Base-by-base conservation (phyloP, 2,329 filamentous ascomycete species). In the Rhynchosporium secalis region DNA sequence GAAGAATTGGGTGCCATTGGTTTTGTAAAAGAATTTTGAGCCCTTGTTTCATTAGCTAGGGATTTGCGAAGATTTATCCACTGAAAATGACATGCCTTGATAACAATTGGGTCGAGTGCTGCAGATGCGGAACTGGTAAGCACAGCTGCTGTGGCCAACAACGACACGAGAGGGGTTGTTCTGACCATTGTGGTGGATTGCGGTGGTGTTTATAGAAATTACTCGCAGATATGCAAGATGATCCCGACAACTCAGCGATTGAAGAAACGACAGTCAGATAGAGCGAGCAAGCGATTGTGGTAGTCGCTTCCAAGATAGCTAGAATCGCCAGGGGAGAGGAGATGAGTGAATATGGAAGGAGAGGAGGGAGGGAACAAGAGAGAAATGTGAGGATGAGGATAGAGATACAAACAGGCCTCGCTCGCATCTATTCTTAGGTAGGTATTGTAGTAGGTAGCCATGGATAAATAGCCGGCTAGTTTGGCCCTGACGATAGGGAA, bases 1-100 rank as follows among this genome's bases (percentile, higher is more conserved):
- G 82, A 86, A 96, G 83, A 96, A 93, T 78, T 95, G 92, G 75
- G 84, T 84, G 72, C 90, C 71, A 63, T 72, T 73, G 56, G 63
- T 68, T 88, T 83, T 88, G 72, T 41, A 71, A 49, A 65, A 66
- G 69, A 72, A 72, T 63, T 72, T 72, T 29, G 68, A 69, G 51
- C 71, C 71, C 71, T 72, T 60, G 2, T 13, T 40, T 4, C 13
- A 62, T 66, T 26, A 68, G 56, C 38, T 6, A 38, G 49, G 10
- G 12, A 28, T 45, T 36, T 36, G 20, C 31, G 20, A 13, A 20
- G 3, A 13, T 5, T 26, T 26, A 33, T 13, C n/a, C 13, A 8
- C 26, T 43, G 13, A 51, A 48, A 45, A 26, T 56, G 57, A 60
- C 47, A 15, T 66, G 72, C 73, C 70, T 75, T 75, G 70, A 81